phyloP scores from a whole-genome alignment of 78 protist species.

The Chrysochromulina parva region DNA sequence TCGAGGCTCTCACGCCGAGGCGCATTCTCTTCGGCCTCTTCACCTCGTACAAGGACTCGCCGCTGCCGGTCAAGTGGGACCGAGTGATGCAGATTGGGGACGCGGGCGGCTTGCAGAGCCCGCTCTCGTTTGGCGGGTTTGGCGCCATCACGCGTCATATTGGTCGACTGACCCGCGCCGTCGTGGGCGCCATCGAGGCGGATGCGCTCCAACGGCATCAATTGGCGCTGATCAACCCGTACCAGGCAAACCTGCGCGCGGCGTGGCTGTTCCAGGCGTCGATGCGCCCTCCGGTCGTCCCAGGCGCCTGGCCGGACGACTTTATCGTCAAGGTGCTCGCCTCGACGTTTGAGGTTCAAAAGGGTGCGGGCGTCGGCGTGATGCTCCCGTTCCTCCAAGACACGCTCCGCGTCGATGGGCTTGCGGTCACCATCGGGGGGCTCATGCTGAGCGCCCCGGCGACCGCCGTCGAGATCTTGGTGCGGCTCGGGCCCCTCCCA shows the following conservation, averaged over 20 bases:
- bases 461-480: background rate
- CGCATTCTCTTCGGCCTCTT: slow-evolving; percentile 9
- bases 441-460: background rate
- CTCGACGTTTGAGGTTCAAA: background rate
- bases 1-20: background rate
- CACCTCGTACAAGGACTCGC: background rate
- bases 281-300: background rate
- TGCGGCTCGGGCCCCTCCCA: background rate
- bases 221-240: background rate
- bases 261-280: slow-evolving; percentile 19
- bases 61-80: background rate
- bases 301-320: background rate
- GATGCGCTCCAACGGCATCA: background rate
- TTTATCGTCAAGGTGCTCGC: background rate
- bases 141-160: slow-evolving; percentile 9
- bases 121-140: slow-evolving; percentile 20
- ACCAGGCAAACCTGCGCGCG: slow-evolving; percentile 3
- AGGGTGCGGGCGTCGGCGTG: background rate
- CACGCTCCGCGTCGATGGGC: background rate
- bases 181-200: background rate
- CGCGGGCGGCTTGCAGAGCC: background rate
- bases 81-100: background rate
- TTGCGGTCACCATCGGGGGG: background rate
- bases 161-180: background rate
- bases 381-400: background rate